These are phyloP conservation scores for Mucor velutinosus DNA, from an alignment of 371 early-diverging fungal species.

Conservation along the genomic window DNA sequence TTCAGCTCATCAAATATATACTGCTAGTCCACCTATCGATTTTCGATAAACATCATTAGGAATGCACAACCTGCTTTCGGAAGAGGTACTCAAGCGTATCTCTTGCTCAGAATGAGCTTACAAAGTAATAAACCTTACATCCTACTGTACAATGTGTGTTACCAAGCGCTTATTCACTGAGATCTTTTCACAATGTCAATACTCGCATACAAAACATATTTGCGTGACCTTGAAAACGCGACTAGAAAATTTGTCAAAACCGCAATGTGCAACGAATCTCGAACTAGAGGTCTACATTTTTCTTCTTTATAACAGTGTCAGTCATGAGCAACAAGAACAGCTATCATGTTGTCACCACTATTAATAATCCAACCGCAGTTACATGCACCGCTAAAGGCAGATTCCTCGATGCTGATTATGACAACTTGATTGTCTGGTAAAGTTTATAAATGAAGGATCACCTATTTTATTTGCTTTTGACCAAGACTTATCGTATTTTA, in stretches of 20 bases:
- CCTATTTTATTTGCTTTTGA: neutral
- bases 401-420: slow-evolving; percentile 55
- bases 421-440: slow-evolving; percentile 67
- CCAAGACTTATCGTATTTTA: slow-evolving; percentile 13
- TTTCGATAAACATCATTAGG: too few species aligned
- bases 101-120: too few species aligned
- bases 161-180: too few species aligned
- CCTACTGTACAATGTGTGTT: too few species aligned
- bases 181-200: too few species aligned
- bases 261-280: neutral
- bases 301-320: neutral
- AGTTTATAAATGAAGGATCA: neutral
- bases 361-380: slow-evolving; percentile 17
- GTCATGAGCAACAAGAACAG: slow-evolving; percentile 5
- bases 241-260: neutral
- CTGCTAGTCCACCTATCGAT: too few species aligned
- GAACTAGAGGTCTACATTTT: neutral
- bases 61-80: too few species aligned
- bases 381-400: slow-evolving; percentile 44
- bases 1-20: too few species aligned
- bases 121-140: too few species aligned
- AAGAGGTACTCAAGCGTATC: too few species aligned
- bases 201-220: neutral
- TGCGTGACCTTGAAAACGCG: slow-evolving; percentile 1
- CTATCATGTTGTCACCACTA: slow-evolving; percentile 19